phyloP scores from a whole-genome alignment of 768 basidiomycete species.

The Exsudoporus frostii region DNA sequence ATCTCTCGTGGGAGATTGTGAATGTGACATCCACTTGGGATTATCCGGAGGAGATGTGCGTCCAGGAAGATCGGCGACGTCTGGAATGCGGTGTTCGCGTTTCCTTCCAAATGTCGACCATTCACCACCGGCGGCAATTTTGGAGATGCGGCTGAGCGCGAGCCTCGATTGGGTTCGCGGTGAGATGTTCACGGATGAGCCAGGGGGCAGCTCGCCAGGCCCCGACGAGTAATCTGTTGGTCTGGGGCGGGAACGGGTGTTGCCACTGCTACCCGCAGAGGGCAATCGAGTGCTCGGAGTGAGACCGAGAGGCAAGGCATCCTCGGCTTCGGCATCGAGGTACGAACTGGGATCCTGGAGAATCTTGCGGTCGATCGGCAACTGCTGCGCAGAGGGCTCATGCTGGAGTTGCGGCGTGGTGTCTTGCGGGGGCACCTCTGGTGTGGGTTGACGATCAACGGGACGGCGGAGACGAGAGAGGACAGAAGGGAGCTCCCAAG shows the following conservation, averaged over 20 bases:
- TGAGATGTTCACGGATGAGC: constrained; percentile 8
- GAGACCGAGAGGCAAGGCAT: constrained; percentile 19
- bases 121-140: constrained; percentile 19
- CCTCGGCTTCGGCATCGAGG: constrained; percentile 16
- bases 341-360: constrained; percentile 31
- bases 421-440: constrained; percentile 12
- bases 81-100: constrained; percentile 13
- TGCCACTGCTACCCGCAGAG: constrained; percentile 3
- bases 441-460: constrained; percentile 21
- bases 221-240: background rate
- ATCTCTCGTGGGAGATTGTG: constrained; percentile 20
- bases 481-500: constrained; percentile 28
- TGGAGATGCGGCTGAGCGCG: constrained; percentile 18
- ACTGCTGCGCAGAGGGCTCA: background rate
- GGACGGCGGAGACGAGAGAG: constrained; percentile 33
- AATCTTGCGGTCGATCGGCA: constrained; percentile 27
- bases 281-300: constrained; percentile 29
- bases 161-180: constrained; percentile 10
- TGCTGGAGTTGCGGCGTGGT: background rate
- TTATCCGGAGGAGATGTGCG: constrained; percentile 9
- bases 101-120: constrained; percentile 38
- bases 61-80: constrained; percentile 14
- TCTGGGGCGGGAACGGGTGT: constrained; percentile 3
- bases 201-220: background rate
- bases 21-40: constrained; percentile 12